Evolutionary conservation across 129 eudicot genomes (phyloP).

Genomic region (Centaurea solstitialis): DNA sequence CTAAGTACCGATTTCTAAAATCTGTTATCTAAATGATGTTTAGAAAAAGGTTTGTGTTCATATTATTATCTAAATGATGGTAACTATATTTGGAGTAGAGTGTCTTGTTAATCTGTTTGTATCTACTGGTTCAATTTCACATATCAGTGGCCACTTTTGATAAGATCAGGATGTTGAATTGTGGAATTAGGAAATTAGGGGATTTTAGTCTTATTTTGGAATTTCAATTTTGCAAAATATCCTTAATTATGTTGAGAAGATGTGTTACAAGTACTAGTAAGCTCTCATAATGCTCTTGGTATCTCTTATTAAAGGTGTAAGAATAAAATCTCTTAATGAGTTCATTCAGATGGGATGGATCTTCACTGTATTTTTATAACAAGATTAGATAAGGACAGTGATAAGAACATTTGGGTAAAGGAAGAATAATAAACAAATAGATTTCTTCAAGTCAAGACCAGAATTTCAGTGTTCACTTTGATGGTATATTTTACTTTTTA

Average conservation of each 20-base stretch:
- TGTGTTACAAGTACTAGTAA: background rate
- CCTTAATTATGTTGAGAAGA: background rate
- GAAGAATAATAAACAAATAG: background rate
- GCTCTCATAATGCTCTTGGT: background rate
- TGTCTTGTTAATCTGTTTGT: background rate
- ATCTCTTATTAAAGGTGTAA: background rate
- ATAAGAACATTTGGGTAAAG: background rate
- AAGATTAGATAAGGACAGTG: background rate
- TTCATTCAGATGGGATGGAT: background rate
- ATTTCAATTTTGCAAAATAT: background rate
- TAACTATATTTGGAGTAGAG: no score
- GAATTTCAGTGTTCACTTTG: conserved; percentile 46
- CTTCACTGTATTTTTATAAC: background rate
- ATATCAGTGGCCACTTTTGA: background rate
- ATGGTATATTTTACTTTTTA: no score
- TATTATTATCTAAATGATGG: no score
- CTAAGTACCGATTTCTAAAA: no score
- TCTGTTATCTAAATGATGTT: no score
- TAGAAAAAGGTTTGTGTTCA: no score
- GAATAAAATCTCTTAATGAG: background rate
- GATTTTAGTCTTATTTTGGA: background rate
- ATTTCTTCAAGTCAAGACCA: conserved; percentile 42
- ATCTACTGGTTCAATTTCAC: background rate
- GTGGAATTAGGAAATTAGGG: background rate
- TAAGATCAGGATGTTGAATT: conserved; percentile 9